Base-by-base conservation (phyloP, 176 grass and related monocot genomes). In the Thinopyrum elongatum region DNA sequence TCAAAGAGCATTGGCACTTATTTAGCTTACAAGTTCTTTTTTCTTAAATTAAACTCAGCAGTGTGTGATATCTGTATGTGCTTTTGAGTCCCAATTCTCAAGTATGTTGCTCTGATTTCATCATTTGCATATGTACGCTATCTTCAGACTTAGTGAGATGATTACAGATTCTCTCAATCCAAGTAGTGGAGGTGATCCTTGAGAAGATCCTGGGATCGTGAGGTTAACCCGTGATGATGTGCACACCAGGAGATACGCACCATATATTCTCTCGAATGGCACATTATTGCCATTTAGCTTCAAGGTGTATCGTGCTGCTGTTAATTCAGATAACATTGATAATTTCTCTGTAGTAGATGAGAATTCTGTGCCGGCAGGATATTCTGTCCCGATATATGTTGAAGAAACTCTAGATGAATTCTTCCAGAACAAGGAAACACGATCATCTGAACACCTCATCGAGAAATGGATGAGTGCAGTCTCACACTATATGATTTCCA, bases 401-500 rank as follows among this genome's bases (percentile, higher is more conserved):
- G 93, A 98, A 87, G 91, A 95, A 83, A 89, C 90, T 86, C 88
- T 91, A 85, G 90, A 95, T 86, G 96, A 95, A 77, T 88, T 92
- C 65, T 95, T 98, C 53, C 87, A 92, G 76, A 86, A 88, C 53
- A 92, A 86, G 79, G 69, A 83, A 76, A 36, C 89, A 41, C 80
- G 65, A 60, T 95, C 93, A 35, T 98, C 93, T 33, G 96, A 98
- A 68, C 94, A 92, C 46, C 91, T 98, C 78, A 84, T 95, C 1
- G 91, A 94, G 80, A 98, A 92, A 90, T 86, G 90, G 78, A 88
- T 92, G 85, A 89, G 85, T 90, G 76, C 88, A 59, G 90, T 98
- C 63, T 81, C 90, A 84, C 96, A 98, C 75, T 94, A 98, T 91
- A 92, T 98, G 93, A 95, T 98, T 75, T 94, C 93, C 41, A 90